These are phyloP conservation scores for Cercospora beticola DNA, from an alignment of 2,329 filamentous ascomycete genomes.

Conservation along the genomic window DNA sequence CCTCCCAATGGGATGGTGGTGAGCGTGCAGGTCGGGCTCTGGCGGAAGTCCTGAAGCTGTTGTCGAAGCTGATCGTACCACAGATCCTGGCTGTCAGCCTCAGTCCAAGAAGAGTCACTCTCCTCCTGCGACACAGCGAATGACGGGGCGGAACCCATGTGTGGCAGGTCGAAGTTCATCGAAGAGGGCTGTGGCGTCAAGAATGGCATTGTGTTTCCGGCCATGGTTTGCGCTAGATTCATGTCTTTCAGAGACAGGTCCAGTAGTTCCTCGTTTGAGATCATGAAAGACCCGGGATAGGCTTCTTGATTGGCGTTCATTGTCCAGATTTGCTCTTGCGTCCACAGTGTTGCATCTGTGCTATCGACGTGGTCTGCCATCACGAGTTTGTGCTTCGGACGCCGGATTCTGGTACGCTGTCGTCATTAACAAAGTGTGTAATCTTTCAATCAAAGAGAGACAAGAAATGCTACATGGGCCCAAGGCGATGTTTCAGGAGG, in stretches of 20 bases:
- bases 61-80: slow-evolving; percentile 14
- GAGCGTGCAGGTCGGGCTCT: slow-evolving; percentile 9
- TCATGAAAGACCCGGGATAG: not conserved
- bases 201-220: not conserved
- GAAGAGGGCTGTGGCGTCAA: not conserved
- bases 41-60: slow-evolving; percentile 14
- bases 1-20: slow-evolving; percentile 8
- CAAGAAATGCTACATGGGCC: not conserved
- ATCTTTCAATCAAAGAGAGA: slow-evolving; percentile 1
- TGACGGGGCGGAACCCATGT: not conserved
- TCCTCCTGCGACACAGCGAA: slow-evolving; percentile 7
- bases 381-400: not conserved
- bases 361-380: not conserved
- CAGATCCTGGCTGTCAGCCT: slow-evolving; percentile 15
- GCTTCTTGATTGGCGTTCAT: not conserved
- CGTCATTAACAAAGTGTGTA: slow-evolving; percentile 5
- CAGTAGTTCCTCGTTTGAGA: slow-evolving; percentile 7
- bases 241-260: slow-evolving; percentile 5
- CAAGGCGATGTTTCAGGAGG: not conserved
- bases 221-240: not conserved
- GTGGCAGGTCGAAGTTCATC: not conserved
- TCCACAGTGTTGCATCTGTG: not conserved
- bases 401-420: not conserved
- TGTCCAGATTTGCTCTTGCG: not conserved
- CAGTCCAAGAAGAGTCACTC: slow-evolving; percentile 19